These are phyloP conservation scores for Amphibolis antarctica DNA, from an alignment of 106 monocot genomes.

Conservation along the genomic window DNA sequence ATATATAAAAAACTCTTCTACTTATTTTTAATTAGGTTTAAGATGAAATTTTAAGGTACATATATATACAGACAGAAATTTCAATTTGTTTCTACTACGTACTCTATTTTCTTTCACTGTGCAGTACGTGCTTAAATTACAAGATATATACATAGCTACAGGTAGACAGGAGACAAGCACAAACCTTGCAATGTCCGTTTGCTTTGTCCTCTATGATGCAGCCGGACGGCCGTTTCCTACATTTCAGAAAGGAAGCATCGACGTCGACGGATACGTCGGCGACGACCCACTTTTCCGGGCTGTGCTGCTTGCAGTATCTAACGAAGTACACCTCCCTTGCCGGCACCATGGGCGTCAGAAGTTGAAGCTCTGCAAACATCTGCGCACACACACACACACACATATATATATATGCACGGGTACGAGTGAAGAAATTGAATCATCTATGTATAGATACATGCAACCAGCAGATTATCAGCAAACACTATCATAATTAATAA, in stretches of 20 bases:
- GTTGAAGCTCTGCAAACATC: constrained; percentile 92
- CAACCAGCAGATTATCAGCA: too few relatives aligned
- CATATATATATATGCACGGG: neutral
- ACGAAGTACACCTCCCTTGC: constrained; percentile 66
- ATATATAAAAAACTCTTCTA: too few relatives aligned
- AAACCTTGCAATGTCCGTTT: constrained; percentile 83
- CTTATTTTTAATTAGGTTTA: too few relatives aligned
- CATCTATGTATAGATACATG: too few relatives aligned
- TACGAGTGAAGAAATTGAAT: neutral
- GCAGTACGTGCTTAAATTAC: too few relatives aligned
- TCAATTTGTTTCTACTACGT: too few relatives aligned
- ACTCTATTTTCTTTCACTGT: too few relatives aligned
- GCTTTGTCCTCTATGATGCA: constrained; percentile 79
- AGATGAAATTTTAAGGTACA: too few relatives aligned
- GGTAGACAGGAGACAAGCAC: too few relatives aligned
- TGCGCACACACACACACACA: neutral
- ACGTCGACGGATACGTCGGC: constrained; percentile 74
- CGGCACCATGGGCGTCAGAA: constrained; percentile 79
- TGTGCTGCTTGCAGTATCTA: constrained; percentile 81
- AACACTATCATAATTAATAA: too few relatives aligned
- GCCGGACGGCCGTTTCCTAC: constrained; percentile 72
- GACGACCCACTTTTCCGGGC: constrained; percentile 68
- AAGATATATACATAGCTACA: too few relatives aligned
- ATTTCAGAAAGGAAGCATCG: constrained; percentile 6
- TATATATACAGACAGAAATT: too few relatives aligned